A percentile compares a stretch with the other conserved stretches of the same genome.
phyloP scores from a whole-genome alignment of 768 basidiomycete species.

The Kwoniella sp. region DNA sequence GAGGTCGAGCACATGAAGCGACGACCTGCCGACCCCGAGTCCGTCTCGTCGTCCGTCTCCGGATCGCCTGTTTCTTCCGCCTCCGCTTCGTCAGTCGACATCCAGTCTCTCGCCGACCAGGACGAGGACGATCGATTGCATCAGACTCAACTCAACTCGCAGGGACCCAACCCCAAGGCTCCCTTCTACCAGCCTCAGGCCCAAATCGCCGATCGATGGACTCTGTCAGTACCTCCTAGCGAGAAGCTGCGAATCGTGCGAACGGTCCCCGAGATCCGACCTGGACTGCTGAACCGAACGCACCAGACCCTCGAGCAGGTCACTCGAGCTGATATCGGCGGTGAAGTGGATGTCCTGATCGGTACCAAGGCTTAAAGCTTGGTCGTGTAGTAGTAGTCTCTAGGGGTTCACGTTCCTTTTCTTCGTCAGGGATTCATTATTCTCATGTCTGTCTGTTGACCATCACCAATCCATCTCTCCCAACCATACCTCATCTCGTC shows the following conservation, averaged over 20 bases:
- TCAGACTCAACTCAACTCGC: constrained; percentile 38
- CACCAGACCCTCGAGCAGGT: constrained; percentile 23
- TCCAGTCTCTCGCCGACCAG: constrained; percentile 11
- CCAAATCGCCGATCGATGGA: constrained; percentile 41
- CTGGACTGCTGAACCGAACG: constrained; percentile 26
- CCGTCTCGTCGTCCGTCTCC: constrained; percentile 23
- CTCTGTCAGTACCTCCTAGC: constrained; percentile 60
- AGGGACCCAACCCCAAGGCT: constrained; percentile 33
- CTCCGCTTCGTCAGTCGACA: constrained; percentile 17
- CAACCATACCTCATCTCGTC: no score
- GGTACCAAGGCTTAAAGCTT: constrained; percentile 21
- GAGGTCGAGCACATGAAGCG: constrained; percentile 55
- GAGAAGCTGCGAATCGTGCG: constrained; percentile 65
- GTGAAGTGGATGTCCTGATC: constrained; percentile 37
- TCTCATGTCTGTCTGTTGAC: constrained; percentile 2
- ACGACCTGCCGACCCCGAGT: constrained; percentile 28
- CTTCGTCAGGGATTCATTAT: background rate
- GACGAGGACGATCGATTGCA: constrained; percentile 14
- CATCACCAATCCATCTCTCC: no score
- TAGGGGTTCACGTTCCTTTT: background rate
- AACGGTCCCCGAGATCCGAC: constrained; percentile 40
- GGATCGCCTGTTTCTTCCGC: constrained; percentile 22
- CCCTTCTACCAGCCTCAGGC: constrained; percentile 58
- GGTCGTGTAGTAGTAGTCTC: background rate
- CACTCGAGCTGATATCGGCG: constrained; percentile 34